A percentile compares a stretch with the other conserved stretches of the same genome.
phyloP scores from a whole-genome alignment of 441 rosid genomes.

The Omphalea diandra region DNA sequence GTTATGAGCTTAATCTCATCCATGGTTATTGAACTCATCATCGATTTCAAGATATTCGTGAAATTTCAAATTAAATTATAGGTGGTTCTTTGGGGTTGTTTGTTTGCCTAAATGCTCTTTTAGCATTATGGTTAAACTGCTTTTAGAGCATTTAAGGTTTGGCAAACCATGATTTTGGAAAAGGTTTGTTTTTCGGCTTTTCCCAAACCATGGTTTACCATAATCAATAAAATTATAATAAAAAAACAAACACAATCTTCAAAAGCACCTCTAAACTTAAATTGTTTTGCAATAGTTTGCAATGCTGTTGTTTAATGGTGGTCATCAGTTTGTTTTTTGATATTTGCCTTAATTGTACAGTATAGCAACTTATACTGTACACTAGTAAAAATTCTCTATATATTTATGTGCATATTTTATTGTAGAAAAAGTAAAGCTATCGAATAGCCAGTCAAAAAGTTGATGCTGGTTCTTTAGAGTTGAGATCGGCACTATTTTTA shows the following conservation, averaged over 20 bases:
- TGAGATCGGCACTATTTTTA: conserved; percentile 18
- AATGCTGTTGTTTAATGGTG: neutral
- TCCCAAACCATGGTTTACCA: too few relatives aligned
- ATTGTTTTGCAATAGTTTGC: neutral
- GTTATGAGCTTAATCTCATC: too few relatives aligned
- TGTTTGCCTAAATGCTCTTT: neutral
- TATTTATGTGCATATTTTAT: neutral
- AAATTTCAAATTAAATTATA: neutral
- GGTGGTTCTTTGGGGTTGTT: neutral
- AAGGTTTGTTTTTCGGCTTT: too few relatives aligned
- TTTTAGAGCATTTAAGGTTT: too few relatives aligned
- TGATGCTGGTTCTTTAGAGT: conserved; percentile 7
- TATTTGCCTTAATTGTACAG: neutral
- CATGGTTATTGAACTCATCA: too few relatives aligned
- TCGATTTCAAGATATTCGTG: too few relatives aligned
- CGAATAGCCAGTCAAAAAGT: neutral
- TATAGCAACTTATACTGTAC: neutral
- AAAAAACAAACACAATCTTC: too few relatives aligned
- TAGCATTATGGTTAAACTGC: too few relatives aligned
- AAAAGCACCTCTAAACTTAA: too few relatives aligned
- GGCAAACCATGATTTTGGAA: too few relatives aligned
- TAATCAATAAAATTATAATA: too few relatives aligned
- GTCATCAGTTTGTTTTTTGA: neutral
- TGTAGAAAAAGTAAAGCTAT: neutral
- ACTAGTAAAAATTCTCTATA: neutral